These are phyloP conservation scores for Rhazya stricta DNA, from an alignment of 257 asterid genomes.

Conservation along the genomic window DNA sequence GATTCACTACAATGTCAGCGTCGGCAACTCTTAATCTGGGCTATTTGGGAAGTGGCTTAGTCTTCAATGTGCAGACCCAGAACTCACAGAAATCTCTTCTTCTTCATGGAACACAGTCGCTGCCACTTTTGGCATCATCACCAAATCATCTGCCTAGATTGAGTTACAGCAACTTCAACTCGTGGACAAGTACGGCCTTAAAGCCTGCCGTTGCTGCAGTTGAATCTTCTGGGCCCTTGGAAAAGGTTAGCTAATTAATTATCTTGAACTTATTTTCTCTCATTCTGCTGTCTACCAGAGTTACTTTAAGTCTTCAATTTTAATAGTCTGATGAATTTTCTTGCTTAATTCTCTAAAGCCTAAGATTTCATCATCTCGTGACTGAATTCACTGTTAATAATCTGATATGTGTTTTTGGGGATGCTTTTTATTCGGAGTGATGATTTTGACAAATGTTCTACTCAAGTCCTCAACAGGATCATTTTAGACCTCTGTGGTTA, in stretches of 20 bases:
- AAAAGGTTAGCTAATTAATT: conserved; percentile 39
- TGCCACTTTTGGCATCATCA: conserved; percentile 32
- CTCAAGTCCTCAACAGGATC: background rate
- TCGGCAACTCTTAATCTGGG: conserved; percentile 60
- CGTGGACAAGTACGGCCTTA: conserved; percentile 34
- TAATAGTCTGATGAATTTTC: background rate
- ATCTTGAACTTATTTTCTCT: background rate
- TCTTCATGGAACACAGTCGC: conserved; percentile 31
- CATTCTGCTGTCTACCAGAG: background rate
- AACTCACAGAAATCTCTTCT: conserved; percentile 38
- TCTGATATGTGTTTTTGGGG: background rate
- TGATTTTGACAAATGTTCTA: background rate
- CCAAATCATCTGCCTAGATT: conserved; percentile 25
- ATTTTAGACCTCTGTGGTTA: background rate
- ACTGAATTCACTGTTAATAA: background rate
- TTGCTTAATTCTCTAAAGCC: background rate
- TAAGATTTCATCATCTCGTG: background rate
- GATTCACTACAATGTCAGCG: conserved; percentile 52
- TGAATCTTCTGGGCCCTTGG: conserved; percentile 58
- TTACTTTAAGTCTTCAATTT: background rate
- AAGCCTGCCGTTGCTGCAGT: conserved; percentile 66
- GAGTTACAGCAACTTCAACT: conserved; percentile 18
- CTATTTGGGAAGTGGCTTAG: conserved; percentile 36
- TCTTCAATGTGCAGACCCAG: conserved; percentile 32
- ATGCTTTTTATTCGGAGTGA: background rate